These are phyloP conservation scores for Triticum urartu DNA, from an alignment of 176 grass and related monocot species.

Conservation along the genomic window DNA sequence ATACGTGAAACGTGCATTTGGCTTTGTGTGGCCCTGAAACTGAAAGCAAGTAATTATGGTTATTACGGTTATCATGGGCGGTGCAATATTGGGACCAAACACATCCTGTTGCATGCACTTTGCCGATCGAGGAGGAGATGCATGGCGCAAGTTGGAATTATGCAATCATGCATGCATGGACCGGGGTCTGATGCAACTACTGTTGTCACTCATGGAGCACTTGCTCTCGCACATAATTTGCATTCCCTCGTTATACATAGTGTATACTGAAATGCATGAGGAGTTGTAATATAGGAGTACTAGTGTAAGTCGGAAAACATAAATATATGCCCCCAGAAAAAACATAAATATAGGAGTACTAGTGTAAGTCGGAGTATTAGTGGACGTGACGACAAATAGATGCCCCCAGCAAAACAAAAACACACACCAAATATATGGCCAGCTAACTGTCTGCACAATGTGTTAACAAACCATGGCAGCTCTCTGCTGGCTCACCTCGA, in stretches of 20 bases:
- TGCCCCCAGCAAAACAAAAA: neutral
- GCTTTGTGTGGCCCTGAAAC: constrained; percentile 29
- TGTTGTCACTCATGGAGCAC: neutral
- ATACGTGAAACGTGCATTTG: constrained; percentile 24
- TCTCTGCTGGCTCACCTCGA: neutral
- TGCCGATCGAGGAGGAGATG: neutral
- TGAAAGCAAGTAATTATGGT: constrained; percentile 37
- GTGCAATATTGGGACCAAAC: neutral
- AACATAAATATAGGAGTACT: neutral
- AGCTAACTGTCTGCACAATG: neutral
- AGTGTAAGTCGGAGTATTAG: neutral
- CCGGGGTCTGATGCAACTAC: neutral
- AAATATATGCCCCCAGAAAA: too few species aligned
- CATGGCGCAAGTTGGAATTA: neutral
- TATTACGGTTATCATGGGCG: neutral
- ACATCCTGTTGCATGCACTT: neutral
- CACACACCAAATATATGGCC: neutral
- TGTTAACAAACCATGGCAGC: neutral
- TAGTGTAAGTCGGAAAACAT: neutral
- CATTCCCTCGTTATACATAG: neutral
- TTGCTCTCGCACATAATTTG: neutral
- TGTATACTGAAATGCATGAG: neutral
- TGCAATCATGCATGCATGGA: constrained; percentile 3
- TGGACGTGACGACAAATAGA: neutral
- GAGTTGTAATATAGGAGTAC: neutral